Conservation (phyloP, 306 rosid species). For the Delonix regia region DNA sequence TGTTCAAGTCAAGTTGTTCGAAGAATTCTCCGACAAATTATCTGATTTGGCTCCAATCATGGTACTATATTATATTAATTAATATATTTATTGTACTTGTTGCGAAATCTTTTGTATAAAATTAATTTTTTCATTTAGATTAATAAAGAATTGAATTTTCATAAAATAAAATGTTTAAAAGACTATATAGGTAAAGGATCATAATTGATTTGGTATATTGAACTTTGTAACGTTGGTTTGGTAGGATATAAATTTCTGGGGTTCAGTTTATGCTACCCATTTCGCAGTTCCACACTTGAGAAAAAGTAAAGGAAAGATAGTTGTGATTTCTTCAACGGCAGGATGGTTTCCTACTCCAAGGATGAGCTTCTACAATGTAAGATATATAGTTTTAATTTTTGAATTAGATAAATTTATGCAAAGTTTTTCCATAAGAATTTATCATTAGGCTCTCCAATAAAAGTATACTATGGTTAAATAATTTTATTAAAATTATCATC, state of each 20-base stretch:
- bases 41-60: constrained; percentile 28
- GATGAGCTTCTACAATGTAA: constrained; percentile 21
- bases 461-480: too few relatives aligned
- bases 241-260: constrained; percentile 33
- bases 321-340: constrained; percentile 12
- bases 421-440: too few relatives aligned
- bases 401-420: too few relatives aligned
- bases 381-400: background rate
- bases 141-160: too few relatives aligned
- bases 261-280: constrained; percentile 25
- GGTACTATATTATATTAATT: background rate
- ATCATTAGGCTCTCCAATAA: too few relatives aligned
- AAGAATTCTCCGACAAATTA: background rate
- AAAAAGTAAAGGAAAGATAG: constrained; percentile 28
- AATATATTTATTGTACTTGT: too few relatives aligned
- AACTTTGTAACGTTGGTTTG: background rate
- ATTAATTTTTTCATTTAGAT: too few relatives aligned
- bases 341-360: constrained; percentile 2
- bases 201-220: too few relatives aligned
- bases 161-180: too few relatives aligned
- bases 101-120: too few relatives aligned
- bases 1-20: background rate
- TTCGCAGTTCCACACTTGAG: constrained; percentile 30
- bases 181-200: too few relatives aligned
- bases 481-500: too few relatives aligned